These are phyloP conservation scores for Trifolium fragiferum DNA, from an alignment of 306 rosid species.

Conservation along the genomic window DNA sequence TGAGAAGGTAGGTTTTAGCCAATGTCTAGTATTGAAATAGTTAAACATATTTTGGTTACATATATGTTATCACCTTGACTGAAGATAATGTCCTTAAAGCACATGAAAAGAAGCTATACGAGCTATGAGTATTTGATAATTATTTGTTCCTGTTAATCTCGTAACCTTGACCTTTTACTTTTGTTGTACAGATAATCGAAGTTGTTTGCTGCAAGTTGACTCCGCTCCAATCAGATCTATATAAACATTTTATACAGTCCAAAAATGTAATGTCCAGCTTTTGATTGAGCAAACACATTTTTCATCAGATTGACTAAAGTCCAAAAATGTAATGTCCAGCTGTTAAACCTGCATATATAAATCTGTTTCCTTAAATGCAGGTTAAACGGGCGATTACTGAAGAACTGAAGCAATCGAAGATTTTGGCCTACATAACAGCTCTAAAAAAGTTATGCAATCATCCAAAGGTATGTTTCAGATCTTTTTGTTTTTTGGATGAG, in stretches of 20 bases:
- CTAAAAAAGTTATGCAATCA: slow-evolving; percentile 97
- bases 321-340: not conserved
- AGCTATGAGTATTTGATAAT: slow-evolving; percentile 1
- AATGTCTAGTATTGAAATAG: slow-evolving; percentile 20
- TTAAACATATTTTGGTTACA: slow-evolving; percentile 27
- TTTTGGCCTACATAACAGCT: slow-evolving; percentile 93
- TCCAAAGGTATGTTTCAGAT: slow-evolving; percentile 73
- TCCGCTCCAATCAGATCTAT: slow-evolving; percentile 85
- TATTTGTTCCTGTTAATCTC: slow-evolving; percentile 32
- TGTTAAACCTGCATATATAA: slow-evolving; percentile 38
- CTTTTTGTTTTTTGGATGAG: slow-evolving; percentile 11
- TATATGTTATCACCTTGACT: not conserved
- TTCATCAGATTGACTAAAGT: slow-evolving; percentile 23
- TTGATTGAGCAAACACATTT: slow-evolving; percentile 39
- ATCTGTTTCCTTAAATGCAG: slow-evolving; percentile 49
- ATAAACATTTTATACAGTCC: slow-evolving; percentile 88
- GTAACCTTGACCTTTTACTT: slow-evolving; percentile 41
- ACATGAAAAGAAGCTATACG: slow-evolving; percentile 12
- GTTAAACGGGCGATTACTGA: slow-evolving; percentile 82
- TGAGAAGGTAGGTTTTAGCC: not conserved
- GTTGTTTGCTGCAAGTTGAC: slow-evolving; percentile 98
- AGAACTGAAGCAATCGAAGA: slow-evolving; percentile 83
- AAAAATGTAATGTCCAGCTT: slow-evolving; percentile 73
- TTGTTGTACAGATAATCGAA: slow-evolving; percentile 77
- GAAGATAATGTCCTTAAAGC: slow-evolving; percentile 11